Conservation (phyloP, 1,139 yeast genomes). For the Yamadazyma oceani region DNA sequence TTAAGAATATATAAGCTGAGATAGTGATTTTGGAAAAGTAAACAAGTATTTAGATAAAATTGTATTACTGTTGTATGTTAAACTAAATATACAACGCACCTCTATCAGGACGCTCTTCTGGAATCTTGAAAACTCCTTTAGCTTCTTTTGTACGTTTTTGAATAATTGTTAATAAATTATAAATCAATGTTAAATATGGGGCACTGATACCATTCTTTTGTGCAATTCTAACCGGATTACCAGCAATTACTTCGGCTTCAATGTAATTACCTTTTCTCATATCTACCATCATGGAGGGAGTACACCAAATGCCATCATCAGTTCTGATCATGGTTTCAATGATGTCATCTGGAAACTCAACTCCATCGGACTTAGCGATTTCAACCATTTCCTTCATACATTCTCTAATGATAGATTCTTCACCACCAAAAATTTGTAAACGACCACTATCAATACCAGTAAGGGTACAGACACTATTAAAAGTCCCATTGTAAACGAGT, state of each 20-base stretch:
- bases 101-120: conserved; percentile 1
- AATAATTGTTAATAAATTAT: conserved; percentile 36
- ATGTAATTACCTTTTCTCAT: conserved; percentile 27
- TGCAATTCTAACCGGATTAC: conserved; percentile 20
- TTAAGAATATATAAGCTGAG: too few relatives aligned
- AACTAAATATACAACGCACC: not conserved
- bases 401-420: conserved; percentile 28
- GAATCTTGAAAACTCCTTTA: not conserved
- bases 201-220: conserved; percentile 9
- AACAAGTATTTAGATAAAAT: too few relatives aligned
- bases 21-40: too few relatives aligned
- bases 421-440: conserved; percentile 10
- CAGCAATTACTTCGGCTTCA: conserved; percentile 33
- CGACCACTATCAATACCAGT: conserved; percentile 30
- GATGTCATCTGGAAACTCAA: conserved; percentile 16
- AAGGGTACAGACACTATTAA: conserved; percentile 34
- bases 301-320: conserved; percentile 2
- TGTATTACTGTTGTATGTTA: too few relatives aligned
- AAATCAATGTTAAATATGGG: conserved; percentile 28
- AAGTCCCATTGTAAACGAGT: conserved; percentile 35
- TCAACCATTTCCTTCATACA: conserved; percentile 26
- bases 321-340: conserved; percentile 21
- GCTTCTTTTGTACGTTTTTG: conserved; percentile 21
- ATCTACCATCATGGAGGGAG: conserved; percentile 41
- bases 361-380: conserved; percentile 15